A percentile compares a stretch with the other conserved stretches of the same genome.
phyloP scores from a whole-genome alignment of 495 filamentous ascomycete genomes.

The Monascus purpureus region DNA sequence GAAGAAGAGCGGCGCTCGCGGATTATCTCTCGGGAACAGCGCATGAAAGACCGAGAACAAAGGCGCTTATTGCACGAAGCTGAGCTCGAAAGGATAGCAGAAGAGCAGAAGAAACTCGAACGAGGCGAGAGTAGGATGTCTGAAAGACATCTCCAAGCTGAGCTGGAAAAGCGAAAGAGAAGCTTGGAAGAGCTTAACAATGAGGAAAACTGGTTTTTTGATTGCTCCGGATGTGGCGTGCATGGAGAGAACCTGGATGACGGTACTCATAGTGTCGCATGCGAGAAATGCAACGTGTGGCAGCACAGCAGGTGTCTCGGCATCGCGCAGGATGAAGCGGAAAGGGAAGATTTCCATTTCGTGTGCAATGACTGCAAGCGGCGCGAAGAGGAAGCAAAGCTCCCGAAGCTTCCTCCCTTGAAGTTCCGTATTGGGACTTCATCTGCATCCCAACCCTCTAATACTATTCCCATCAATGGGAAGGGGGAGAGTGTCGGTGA shows the following conservation, averaged over 20 bases:
- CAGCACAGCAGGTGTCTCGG: conserved; percentile 87
- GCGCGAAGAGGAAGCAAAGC: conserved; percentile 46
- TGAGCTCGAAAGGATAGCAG: conserved; percentile 62
- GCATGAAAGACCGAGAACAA: conserved; percentile 67
- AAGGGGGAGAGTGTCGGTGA: conserved; percentile 15
- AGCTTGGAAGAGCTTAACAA: conserved; percentile 58
- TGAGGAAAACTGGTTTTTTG: conserved; percentile 86
- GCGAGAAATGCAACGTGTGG: conserved; percentile 91
- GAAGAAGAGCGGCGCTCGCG: conserved; percentile 71
- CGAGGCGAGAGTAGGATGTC: conserved; percentile 53
- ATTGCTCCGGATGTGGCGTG: conserved; percentile 75
- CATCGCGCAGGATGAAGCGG: conserved; percentile 61
- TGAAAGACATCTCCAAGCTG: conserved; percentile 61
- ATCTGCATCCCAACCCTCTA: conserved; percentile 32
- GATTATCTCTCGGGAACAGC: conserved; percentile 71
- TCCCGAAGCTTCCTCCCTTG: conserved; percentile 57
- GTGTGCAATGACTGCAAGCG: conserved; percentile 66
- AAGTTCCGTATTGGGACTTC: conserved; percentile 45
- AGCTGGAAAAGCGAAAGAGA: conserved; percentile 61
- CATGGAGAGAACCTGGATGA: conserved; percentile 84
- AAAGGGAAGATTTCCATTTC: conserved; percentile 79
- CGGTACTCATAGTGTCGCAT: conserved; percentile 85
- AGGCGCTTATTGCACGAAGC: conserved; percentile 72
- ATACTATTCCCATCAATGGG: conserved; percentile 7
- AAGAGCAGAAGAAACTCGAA: conserved; percentile 56